Percentiles rank a stretch among this genome's conserved stretches.
These are phyloP conservation scores for Backusella luteola DNA, from an alignment of 192 early-diverging fungal species.

Conservation along the genomic window DNA sequence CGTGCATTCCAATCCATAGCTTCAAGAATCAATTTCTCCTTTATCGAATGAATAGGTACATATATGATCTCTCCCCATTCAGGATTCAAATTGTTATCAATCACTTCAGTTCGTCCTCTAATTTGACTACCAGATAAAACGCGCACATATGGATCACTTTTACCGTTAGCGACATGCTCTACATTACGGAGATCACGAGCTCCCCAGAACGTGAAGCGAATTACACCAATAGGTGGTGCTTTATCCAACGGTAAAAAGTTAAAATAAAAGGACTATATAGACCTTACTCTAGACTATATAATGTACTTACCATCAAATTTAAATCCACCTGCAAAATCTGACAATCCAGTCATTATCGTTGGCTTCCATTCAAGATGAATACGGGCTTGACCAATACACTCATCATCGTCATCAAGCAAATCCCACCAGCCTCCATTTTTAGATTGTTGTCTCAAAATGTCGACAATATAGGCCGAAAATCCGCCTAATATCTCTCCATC, in stretches of 20 bases:
- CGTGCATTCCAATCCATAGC: constrained; percentile 77
- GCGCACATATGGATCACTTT: constrained; percentile 84
- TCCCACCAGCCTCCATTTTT: constrained; percentile 33
- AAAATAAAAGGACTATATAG: background rate
- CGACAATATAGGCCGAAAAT: constrained; percentile 30
- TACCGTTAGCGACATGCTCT: constrained; percentile 58
- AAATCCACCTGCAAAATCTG: constrained; percentile 3
- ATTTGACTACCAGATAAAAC: constrained; percentile 53
- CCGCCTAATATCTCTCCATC: constrained; percentile 36
- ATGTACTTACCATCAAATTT: constrained; percentile 16
- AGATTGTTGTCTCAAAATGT: constrained; percentile 28
- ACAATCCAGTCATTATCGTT: constrained; percentile 56
- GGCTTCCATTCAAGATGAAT: constrained; percentile 63
- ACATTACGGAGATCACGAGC: constrained; percentile 75
- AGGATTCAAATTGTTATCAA: constrained; percentile 72
- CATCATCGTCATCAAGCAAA: constrained; percentile 5
- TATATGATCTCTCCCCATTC: constrained; percentile 84
- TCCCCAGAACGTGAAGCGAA: constrained; percentile 66
- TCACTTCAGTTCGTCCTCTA: constrained; percentile 66
- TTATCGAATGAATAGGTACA: constrained; percentile 66
- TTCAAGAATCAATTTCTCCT: constrained; percentile 65
- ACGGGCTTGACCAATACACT: constrained; percentile 22
- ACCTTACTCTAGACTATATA: background rate
- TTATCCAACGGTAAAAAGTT: background rate
- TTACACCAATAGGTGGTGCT: constrained; percentile 65